phyloP scores from a whole-genome alignment of 2,329 filamentous ascomycete species.

The Claviceps fusiformis region DNA sequence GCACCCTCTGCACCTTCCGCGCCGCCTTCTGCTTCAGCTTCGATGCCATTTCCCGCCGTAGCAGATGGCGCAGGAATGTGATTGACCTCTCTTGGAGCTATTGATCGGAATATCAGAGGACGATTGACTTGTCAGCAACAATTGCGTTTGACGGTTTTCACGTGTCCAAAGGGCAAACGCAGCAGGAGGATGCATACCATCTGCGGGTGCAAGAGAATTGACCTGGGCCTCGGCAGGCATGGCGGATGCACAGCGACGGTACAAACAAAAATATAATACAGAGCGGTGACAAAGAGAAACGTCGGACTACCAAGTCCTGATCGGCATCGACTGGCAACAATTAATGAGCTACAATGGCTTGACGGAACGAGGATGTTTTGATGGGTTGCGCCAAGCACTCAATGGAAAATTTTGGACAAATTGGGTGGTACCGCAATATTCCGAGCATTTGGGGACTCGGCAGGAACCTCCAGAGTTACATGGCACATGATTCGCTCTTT shows the following conservation, averaged over 20 bases:
- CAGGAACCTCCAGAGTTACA: slow-evolving; percentile 4
- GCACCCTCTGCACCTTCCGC: slow-evolving; percentile 26
- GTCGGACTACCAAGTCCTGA: slow-evolving; percentile 15
- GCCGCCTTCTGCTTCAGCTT: slow-evolving; percentile 18
- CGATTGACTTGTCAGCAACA: not conserved
- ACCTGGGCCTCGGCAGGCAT: slow-evolving; percentile 20
- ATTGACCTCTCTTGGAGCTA: slow-evolving; percentile 13
- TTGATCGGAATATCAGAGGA: slow-evolving; percentile 1
- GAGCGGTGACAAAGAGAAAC: slow-evolving; percentile 8
- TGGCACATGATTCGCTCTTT: not conserved
- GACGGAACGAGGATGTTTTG: not conserved
- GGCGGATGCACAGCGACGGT: slow-evolving; percentile 9
- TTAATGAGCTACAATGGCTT: slow-evolving; percentile 4
- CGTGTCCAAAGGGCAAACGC: not conserved
- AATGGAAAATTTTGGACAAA: slow-evolving; percentile 16
- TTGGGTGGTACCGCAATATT: slow-evolving; percentile 14
- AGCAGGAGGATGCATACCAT: slow-evolving; percentile 7
- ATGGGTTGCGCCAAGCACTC: not conserved
- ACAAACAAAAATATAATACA: slow-evolving; percentile 9
- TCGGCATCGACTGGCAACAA: slow-evolving; percentile 12
- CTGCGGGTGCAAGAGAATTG: slow-evolving; percentile 13
- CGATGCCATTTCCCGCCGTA: slow-evolving; percentile 12
- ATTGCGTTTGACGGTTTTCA: not conserved
- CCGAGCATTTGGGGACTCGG: slow-evolving; percentile 12
- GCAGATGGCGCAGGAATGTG: slow-evolving; percentile 13